Base-by-base conservation (phyloP, 257 asterid genomes). In the Solanum chiquidenum region DNA sequence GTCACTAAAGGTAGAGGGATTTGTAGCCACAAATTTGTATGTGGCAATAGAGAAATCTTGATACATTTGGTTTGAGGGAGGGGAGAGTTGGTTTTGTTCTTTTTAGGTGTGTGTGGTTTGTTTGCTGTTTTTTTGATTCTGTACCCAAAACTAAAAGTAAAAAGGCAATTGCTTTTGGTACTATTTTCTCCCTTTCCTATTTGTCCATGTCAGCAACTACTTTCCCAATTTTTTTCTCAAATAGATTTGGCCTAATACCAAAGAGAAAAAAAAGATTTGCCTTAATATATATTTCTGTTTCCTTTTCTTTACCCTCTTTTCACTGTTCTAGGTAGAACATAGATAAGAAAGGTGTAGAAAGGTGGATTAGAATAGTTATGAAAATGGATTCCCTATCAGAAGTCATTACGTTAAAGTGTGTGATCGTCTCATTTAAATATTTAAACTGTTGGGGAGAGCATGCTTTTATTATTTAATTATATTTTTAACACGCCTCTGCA, bases 1-100 rank as follows among this genome's bases (percentile, higher is more conserved):
- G 93, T 93, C 93, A 91, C 91, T 87, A 55, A 25, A 85, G 83
- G 88, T 76, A 83, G 88, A 76, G 91, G 91, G 69, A 92, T 92
- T 94, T 64, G 21, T 72, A 94, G 94, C 98, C 98, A 95, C 98
- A 95, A 92, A 88, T 93, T 93, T 91, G 90, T 91, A 90, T 94
- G 98, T 95, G 98, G 98, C 92, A 90, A 86, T 44, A 29, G 87
- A 83, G 62, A 89, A 88, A 91, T 92, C 95, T 92, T 93, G 88
- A 79, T 77, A 75, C 23, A 91, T 89, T 37, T 75, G 31, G 84
- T 12, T 37, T 37, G 83, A 55, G n/a, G 52, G 44, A 14, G 46
- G 14, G 83, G 84, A 73, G 3, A 31, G 76, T 69, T 69, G 40
- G 14, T 72, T 82, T 29, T 49, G 69, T 82, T 49, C 69, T 82